Conservation (phyloP, 179 eudicot genomes). For the Silene coronaria region DNA sequence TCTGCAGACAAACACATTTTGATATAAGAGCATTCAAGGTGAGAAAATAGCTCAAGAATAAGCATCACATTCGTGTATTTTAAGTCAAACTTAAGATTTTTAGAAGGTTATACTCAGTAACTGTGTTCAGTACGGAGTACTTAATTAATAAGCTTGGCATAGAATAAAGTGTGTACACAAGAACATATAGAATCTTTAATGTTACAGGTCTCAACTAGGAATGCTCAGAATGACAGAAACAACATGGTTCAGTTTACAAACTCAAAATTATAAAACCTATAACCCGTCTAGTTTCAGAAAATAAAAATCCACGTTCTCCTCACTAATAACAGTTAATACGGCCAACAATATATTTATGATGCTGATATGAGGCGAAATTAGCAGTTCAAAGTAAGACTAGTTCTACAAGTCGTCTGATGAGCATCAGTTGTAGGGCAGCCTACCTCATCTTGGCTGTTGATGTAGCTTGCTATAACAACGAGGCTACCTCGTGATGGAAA, state of each 20-base stretch:
- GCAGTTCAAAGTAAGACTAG: neutral
- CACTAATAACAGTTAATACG: neutral
- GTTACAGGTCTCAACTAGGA: neutral
- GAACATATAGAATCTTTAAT: neutral
- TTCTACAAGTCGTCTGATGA: neutral
- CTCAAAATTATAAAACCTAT: too few species aligned
- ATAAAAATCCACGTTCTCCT: neutral
- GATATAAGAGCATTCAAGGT: neutral
- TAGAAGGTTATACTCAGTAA: too few species aligned
- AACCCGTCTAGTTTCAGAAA: too few species aligned
- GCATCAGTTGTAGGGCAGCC: constrained; percentile 16
- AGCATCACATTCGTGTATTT: neutral
- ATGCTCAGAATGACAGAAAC: neutral
- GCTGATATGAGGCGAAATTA: neutral
- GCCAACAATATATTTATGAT: neutral
- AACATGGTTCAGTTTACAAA: neutral
- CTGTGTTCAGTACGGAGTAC: too few species aligned
- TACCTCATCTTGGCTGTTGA: constrained; percentile 47
- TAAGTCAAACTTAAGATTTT: neutral
- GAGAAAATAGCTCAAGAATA: neutral
- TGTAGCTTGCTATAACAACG: constrained; percentile 56
- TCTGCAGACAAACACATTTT: constrained; percentile 41
- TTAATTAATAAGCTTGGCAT: too few species aligned
- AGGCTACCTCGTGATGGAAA: constrained; percentile 66
- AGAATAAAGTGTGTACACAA: too few species aligned